phyloP scores from a whole-genome alignment of 306 rosid genomes.

The Malus sylvestris region DNA sequence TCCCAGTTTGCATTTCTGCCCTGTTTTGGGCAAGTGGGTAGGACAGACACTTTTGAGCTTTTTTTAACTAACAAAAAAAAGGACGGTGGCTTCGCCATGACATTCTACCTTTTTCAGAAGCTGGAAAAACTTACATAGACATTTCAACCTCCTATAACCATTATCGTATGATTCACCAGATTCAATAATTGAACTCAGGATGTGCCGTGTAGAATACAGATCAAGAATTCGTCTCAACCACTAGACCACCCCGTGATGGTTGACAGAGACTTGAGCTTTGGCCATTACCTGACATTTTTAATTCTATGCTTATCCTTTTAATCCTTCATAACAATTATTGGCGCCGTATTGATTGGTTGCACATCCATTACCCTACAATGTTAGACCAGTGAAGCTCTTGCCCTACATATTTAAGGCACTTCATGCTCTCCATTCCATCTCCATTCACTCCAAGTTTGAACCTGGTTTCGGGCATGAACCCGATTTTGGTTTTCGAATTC shows the following conservation, averaged over 20 bases:
- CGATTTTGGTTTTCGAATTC: not conserved
- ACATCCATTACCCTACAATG: not conserved
- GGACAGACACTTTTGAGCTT: not conserved
- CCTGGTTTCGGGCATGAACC: not conserved
- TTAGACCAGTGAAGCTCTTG: not conserved
- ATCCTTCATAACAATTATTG: conserved; percentile 1
- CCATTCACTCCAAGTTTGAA: conserved; percentile 14
- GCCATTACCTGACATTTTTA: conserved; percentile 1
- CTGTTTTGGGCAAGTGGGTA: conserved; percentile 1
- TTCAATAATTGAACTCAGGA: rapidly evolving
- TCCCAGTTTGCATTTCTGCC: not conserved
- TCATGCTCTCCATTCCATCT: not conserved
- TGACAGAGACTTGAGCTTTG: conserved; percentile 8
- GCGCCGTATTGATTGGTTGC: not conserved
- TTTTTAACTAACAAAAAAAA: too few species aligned
- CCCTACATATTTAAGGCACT: conserved; percentile 8
- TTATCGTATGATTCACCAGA: too few species aligned
- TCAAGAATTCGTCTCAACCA: too few species aligned
- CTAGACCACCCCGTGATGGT: rapidly evolving
- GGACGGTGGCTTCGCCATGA: rapidly evolving
- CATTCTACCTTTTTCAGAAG: rapidly evolving
- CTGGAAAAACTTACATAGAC: too few species aligned
- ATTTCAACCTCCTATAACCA: rapidly evolving
- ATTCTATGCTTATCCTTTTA: conserved; percentile 11
- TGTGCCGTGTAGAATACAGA: rapidly evolving